Evolutionary conservation across 306 rosid species (phyloP), one percentile per base, ranked within the genome.

Genomic region (Prunus campanulata): DNA sequence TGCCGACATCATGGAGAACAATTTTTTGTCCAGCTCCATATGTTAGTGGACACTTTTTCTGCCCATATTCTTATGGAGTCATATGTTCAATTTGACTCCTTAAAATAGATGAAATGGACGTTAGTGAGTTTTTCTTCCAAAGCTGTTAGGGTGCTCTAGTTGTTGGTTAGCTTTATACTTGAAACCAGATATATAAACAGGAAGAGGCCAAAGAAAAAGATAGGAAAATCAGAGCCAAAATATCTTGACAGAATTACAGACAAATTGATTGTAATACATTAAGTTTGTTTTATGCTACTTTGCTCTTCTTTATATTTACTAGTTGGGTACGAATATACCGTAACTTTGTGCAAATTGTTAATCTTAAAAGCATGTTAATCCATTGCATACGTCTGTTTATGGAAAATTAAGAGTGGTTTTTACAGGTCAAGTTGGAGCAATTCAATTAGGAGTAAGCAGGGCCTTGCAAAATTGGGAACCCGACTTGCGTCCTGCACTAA

Each of bases 401-500:
- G 54, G 12, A 29, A 79, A 57, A 6, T 29, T 75, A 49, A 44
- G 15, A 64, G 18, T 35, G 24, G 52, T 77, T 75, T 79, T 39
- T 77, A 62, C 87, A 95, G 97, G 99, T 56, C 99, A 95, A 89
- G 99, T 93, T 82, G 99, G 99, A 88, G 99, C 99, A 47, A 72
- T 95, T 79, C 88, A 81, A 57, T 73, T 95, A 83, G 97, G 99
- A 66, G 83, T 95, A 80, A 95, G 97, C 87, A 92, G 77, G 90
- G 99, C 99, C 77, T 83, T 95, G 85, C 99, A 95, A 86, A 89
- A 78, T 77, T 95, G 97, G 99, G 97, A 92, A 88, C 99, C 99
- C 18, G 97, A 86, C 68, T 24, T 90, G 82, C 97, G 93, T 66
- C 97, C 99, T 32, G 81, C 93, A 14, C 88, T 95, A 48, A 83